Evolutionary conservation across 2,329 filamentous ascomycete genomes (phyloP).

Genomic region (Aspergillus terreus): DNA sequence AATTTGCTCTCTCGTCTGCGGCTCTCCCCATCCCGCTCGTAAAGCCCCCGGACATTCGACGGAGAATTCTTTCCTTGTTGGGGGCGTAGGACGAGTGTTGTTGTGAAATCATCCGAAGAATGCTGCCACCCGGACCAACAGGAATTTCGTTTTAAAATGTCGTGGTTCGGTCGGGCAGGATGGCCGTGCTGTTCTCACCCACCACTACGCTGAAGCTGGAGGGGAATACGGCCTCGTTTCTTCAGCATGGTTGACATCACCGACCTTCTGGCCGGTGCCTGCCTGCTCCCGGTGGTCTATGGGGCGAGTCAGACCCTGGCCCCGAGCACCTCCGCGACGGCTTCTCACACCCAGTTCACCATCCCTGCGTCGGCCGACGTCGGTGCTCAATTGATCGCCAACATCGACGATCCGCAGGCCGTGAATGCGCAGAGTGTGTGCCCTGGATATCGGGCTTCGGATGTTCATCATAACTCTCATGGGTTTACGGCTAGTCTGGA

Average conservation of each 20-base stretch:
- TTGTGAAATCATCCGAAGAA: background rate
- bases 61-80: slow-evolving; percentile 11
- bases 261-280: slow-evolving; percentile 18
- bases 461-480: slow-evolving; percentile 42
- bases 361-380: slow-evolving; percentile 45
- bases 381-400: slow-evolving; percentile 54
- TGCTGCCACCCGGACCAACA: background rate
- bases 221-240: background rate
- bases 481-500: slow-evolving; percentile 52
- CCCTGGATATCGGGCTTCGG: slow-evolving; percentile 56
- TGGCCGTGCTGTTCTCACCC: background rate
- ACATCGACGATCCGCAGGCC: slow-evolving; percentile 62
- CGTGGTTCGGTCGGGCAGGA: background rate
- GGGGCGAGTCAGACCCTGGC: slow-evolving; percentile 16
- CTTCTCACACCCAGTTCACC: slow-evolving; percentile 39
- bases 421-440: slow-evolving; percentile 62
- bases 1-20: background rate
- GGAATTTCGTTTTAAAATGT: background rate
- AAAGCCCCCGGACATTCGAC: slow-evolving; percentile 18
- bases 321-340: slow-evolving; percentile 14
- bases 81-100: background rate
- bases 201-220: slow-evolving; percentile 7
- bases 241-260: slow-evolving; percentile 22
- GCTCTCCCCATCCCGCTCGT: background rate
- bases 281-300: slow-evolving; percentile 24